These are phyloP conservation scores for Chalaropsis ovoidea DNA, from an alignment of 2,329 filamentous ascomycete species.

Conservation along the genomic window DNA sequence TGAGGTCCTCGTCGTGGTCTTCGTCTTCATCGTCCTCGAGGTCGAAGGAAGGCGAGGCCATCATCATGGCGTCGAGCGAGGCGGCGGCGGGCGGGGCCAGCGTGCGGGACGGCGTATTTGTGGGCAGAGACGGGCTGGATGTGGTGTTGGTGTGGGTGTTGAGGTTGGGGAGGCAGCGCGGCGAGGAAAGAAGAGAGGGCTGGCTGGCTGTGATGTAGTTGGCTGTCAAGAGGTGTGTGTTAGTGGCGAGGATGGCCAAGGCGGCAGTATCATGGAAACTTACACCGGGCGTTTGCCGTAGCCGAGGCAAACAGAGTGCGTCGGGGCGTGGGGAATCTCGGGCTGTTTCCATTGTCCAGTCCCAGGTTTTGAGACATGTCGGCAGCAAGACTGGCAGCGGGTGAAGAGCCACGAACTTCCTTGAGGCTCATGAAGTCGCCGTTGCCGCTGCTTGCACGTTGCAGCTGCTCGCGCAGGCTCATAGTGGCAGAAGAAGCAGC, in stretches of 20 bases:
- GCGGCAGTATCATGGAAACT: neutral
- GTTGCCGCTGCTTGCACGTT: constrained; percentile 37
- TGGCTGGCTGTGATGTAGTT: constrained; percentile 14
- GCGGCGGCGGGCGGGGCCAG: constrained; percentile 12
- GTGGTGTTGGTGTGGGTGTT: constrained; percentile 56
- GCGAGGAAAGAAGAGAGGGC: constrained; percentile 29
- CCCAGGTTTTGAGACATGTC: constrained; percentile 96
- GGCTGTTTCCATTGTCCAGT: constrained; percentile 65
- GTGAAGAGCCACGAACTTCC: constrained; percentile 72
- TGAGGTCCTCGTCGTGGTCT: constrained; percentile 7
- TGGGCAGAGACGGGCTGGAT: constrained; percentile 49
- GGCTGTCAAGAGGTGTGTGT: neutral
- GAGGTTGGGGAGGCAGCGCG: constrained; percentile 39
- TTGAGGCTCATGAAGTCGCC: constrained; percentile 76
- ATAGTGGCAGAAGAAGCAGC: constrained; percentile 49
- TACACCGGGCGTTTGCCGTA: constrained; percentile 25
- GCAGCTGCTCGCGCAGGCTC: constrained; percentile 67
- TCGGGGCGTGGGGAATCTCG: constrained; percentile 36
- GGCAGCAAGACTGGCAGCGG: constrained; percentile 78
- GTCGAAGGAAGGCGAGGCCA: constrained; percentile 22
- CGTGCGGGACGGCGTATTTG: constrained; percentile 22
- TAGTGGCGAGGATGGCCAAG: neutral
- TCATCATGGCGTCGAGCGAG: constrained; percentile 24
- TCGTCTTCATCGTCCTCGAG: constrained; percentile 17
- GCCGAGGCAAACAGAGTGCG: constrained; percentile 35